A percentile compares a stretch with the other conserved stretches of the same genome.
Conservation (phyloP, 1,284 basidiomycete genomes). For the Ustilago hordei region DNA sequence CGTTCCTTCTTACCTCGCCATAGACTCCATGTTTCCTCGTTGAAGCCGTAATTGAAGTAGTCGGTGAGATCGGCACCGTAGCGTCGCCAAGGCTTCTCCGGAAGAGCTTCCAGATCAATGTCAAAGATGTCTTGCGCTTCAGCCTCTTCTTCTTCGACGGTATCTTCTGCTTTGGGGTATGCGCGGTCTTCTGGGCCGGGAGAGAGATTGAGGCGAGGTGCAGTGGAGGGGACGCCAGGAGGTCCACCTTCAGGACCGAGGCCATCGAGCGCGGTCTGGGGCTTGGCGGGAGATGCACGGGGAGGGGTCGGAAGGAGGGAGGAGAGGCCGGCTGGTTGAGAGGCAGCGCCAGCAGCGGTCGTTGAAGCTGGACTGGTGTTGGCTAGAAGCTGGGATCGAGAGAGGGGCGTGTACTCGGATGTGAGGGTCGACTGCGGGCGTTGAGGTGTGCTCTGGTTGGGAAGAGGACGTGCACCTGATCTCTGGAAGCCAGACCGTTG, state of each 20-base stretch:
- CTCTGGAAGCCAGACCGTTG: constrained; percentile 44
- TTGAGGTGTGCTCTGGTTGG: constrained; percentile 41
- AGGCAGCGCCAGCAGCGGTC: constrained; percentile 16
- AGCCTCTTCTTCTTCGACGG: constrained; percentile 68
- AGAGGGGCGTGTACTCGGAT: constrained; percentile 89
- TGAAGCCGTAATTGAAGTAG: constrained; percentile 99
- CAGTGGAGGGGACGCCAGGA: constrained; percentile 59
- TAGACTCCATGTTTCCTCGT: constrained; percentile 92
- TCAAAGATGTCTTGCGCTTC: constrained; percentile 77
- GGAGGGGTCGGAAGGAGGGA: constrained; percentile 5
- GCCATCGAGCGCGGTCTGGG: constrained; percentile 3
- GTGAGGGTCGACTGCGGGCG: constrained; percentile 76
- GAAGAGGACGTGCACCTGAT: constrained; percentile 23
- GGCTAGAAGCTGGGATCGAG: constrained; percentile 74
- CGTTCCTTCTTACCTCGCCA: constrained; percentile 88
- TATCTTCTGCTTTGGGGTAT: constrained; percentile 62
- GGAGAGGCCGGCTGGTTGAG: constrained; percentile 16
- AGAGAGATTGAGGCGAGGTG: constrained; percentile 54
- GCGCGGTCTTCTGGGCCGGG: constrained; percentile 51
- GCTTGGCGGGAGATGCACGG: constrained; percentile 24
- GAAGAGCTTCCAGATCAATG: constrained; percentile 82
- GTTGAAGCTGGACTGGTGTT: constrained; percentile 34
- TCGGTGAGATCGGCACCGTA: constrained; percentile 94
- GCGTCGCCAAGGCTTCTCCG: constrained; percentile 87
- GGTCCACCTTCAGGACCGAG: constrained; percentile 56